Evolutionary conservation across 139 green algal genomes (phyloP).

Genomic region (Chlamydomonas sp.): DNA sequence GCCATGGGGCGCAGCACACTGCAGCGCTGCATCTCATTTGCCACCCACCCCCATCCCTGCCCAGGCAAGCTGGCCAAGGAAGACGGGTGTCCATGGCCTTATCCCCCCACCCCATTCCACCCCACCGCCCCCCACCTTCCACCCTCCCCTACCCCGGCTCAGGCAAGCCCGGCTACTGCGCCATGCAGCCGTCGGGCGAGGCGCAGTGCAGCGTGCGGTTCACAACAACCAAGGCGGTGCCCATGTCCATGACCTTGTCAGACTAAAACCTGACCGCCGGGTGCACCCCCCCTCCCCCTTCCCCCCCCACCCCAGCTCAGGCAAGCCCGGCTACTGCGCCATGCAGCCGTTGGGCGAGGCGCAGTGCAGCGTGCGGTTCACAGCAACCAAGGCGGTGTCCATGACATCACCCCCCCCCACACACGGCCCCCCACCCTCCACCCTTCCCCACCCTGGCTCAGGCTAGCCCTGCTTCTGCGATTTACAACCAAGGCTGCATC

Average conservation of each 20-base stretch:
- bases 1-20: background rate
- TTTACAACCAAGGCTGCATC: no score
- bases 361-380: background rate
- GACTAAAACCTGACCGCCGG: background rate
- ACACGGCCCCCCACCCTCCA: no score
- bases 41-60: no score
- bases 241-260: background rate
- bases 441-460: no score
- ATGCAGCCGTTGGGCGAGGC: background rate
- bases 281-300: background rate
- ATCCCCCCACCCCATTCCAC: background rate
- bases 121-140: no score
- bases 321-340: background rate
- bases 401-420: no score
- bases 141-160: no score
- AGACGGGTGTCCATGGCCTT: background rate
- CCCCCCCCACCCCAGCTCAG: background rate
- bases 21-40: no score
- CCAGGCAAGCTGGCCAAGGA: no score
- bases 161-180: no score
- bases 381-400: background rate
- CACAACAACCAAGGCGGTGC: no score
- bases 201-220: background rate
- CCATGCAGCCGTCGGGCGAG: background rate
- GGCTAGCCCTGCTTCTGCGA: no score